Percentiles rank a stretch among this genome's conserved stretches.
Evolutionary conservation across 495 filamentous ascomycete genomes (phyloP).

Genomic region (Podospora appendiculata): DNA sequence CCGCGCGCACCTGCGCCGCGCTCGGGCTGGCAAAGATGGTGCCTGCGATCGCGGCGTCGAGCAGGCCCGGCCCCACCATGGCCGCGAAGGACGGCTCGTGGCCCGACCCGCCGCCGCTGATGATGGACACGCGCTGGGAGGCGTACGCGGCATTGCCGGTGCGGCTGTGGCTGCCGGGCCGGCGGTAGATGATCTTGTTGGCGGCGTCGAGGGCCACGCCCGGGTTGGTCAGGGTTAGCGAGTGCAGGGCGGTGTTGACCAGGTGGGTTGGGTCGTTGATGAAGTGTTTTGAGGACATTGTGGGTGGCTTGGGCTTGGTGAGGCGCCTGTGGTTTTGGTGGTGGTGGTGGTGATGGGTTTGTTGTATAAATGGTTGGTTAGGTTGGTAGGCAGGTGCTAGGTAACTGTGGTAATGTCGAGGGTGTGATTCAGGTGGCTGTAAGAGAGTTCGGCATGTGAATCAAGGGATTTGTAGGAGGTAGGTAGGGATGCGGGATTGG

Average conservation of each 20-base stretch:
- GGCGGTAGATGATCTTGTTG: constrained; percentile 83
- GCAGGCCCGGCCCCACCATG: constrained; percentile 61
- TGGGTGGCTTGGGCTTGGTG: no score
- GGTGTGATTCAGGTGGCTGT: no score
- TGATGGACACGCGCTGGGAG: constrained; percentile 58
- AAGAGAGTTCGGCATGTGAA: no score
- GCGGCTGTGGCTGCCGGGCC: constrained; percentile 32
- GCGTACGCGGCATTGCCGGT: neutral
- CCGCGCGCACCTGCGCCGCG: constrained; percentile 77
- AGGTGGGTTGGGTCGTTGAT: constrained; percentile 77
- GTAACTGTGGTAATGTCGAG: no score
- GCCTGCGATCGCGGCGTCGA: constrained; percentile 79
- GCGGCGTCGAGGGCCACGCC: constrained; percentile 66
- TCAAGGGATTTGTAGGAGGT: no score
- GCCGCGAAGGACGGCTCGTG: constrained; percentile 87
- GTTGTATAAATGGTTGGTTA: no score
- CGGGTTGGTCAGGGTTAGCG: constrained; percentile 78
- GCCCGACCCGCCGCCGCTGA: constrained; percentile 86
- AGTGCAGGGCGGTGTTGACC: constrained; percentile 68
- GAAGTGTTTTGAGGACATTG: constrained; percentile 77
- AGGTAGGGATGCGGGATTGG: no score
- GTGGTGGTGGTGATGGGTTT: no score
- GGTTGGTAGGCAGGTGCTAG: no score
- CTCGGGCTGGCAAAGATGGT: constrained; percentile 88
- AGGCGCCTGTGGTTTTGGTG: neutral